These are phyloP conservation scores for Phytophthora citricola DNA, from an alignment of 352 stramenopile genomes.

Conservation along the genomic window DNA sequence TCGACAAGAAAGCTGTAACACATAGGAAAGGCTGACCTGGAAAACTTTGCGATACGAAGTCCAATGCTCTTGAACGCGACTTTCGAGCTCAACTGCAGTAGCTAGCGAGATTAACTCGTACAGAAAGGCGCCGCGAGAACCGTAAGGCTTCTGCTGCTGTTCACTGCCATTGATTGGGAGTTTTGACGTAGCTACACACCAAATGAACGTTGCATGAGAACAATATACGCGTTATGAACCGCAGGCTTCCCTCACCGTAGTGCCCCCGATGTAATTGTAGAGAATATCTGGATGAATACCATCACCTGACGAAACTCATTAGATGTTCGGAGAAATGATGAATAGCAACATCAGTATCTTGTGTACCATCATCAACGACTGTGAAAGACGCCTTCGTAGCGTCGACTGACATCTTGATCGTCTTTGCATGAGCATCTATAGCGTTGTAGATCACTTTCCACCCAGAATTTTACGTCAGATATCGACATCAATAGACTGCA, in stretches of 20 bases:
- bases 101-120: conserved; percentile 50
- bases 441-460: conserved; percentile 75
- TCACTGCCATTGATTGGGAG: not conserved
- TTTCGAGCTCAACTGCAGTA: conserved; percentile 70
- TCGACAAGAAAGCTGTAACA: not conserved
- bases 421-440: conserved; percentile 64
- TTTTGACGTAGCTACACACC: conserved; percentile 49
- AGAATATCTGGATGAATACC: conserved; percentile 65
- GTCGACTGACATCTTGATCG: conserved; percentile 56
- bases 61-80: conserved; percentile 58
- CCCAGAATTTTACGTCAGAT: not conserved
- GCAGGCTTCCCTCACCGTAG: conserved; percentile 32
- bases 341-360: too few relatives aligned
- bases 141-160: conserved; percentile 40
- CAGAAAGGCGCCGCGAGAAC: conserved; percentile 60
- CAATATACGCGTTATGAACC: not conserved
- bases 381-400: conserved; percentile 58
- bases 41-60: conserved; percentile 74
- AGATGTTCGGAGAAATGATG: not conserved
- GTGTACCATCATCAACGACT: conserved; percentile 75
- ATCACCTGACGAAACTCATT: conserved; percentile 45
- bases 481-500: too few relatives aligned
- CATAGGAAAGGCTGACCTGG: conserved; percentile 37
- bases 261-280: conserved; percentile 54
- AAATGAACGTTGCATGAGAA: not conserved